phyloP scores from a whole-genome alignment of 2,329 filamentous ascomycete genomes.

The Hypoxylon sp. region DNA sequence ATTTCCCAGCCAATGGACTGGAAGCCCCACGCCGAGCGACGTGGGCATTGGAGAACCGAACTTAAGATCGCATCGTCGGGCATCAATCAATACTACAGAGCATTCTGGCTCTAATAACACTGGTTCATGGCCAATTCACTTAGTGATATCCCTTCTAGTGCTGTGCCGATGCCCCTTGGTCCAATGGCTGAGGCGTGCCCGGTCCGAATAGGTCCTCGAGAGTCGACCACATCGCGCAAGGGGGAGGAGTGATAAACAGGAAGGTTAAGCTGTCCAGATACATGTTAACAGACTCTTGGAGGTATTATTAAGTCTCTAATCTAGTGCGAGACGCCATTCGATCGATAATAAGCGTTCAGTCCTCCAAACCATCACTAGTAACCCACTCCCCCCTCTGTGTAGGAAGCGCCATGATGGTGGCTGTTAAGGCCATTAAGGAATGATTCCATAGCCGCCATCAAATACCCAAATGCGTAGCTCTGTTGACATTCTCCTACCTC shows the following conservation, averaged over 20 bases:
- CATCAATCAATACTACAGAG: constrained; percentile 8
- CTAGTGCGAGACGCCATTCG: too few species aligned
- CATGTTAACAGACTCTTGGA: too few species aligned
- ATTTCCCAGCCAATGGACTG: constrained; percentile 21
- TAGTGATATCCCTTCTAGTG: constrained; percentile 1
- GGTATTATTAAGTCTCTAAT: too few species aligned
- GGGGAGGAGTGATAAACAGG: too few species aligned
- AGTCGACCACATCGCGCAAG: too few species aligned
- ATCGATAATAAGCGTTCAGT: too few species aligned
- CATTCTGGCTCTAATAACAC: not conserved
- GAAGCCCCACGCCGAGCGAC: constrained; percentile 23
- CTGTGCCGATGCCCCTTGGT: not conserved
- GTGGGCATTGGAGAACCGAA: constrained; percentile 27
- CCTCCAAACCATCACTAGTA: too few species aligned
- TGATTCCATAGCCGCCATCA: constrained; percentile 1
- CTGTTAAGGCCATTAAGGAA: not conserved
- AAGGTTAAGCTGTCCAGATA: too few species aligned
- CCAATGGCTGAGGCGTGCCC: constrained; percentile 3
- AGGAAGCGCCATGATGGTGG: too few species aligned
- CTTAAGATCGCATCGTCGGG: constrained; percentile 4
- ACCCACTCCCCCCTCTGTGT: too few species aligned
- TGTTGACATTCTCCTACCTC: not conserved
- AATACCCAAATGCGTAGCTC: not conserved
- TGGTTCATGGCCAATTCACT: not conserved
- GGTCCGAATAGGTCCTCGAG: not conserved